These are phyloP conservation scores for Moesziomyces antarcticus DNA, from an alignment of 1,284 basidiomycete genomes.

Conservation along the genomic window DNA sequence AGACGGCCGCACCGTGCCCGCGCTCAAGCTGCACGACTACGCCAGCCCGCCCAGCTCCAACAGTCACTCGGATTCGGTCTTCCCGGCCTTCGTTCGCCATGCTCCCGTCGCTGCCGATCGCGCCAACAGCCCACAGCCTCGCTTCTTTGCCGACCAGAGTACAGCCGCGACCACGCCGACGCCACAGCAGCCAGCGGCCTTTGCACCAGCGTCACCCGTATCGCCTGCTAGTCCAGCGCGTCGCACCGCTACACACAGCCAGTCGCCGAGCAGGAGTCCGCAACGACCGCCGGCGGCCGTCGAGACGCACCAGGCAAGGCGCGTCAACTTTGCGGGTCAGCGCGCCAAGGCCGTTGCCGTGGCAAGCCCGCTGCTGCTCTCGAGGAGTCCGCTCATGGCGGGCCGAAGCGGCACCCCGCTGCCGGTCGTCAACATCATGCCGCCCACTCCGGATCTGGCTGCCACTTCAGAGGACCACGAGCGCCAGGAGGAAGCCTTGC, in stretches of 20 bases:
- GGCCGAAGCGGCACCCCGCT: conserved; percentile 26
- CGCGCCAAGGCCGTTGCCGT: conserved; percentile 45
- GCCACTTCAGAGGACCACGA: conserved; percentile 21
- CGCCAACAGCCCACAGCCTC: conserved; percentile 32
- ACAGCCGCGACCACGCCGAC: conserved; percentile 22
- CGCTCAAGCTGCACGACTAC: conserved; percentile 20
- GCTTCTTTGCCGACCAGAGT: conserved; percentile 25
- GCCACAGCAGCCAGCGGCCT: conserved; percentile 10
- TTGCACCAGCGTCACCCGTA: conserved; percentile 9
- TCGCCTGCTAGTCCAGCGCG: conserved; percentile 8
- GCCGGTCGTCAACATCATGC: conserved; percentile 61
- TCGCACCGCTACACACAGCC: not conserved
- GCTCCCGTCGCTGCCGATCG: conserved; percentile 21
- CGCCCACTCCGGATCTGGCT: conserved; percentile 57
- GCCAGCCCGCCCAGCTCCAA: conserved; percentile 40
- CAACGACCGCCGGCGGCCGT: conserved; percentile 21
- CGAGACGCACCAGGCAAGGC: conserved; percentile 48
- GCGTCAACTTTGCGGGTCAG: conserved; percentile 47
- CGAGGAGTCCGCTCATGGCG: conserved; percentile 33
- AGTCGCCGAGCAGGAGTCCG: conserved; percentile 19
- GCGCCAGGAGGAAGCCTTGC: conserved; percentile 15
- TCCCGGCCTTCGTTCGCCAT: conserved; percentile 47
- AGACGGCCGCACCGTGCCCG: conserved; percentile 23
- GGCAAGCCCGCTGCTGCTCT: conserved; percentile 46
- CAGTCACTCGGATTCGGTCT: conserved; percentile 42